Conservation (phyloP, 805 yeast species). For the Myxozyma vanderwaltii region DNA sequence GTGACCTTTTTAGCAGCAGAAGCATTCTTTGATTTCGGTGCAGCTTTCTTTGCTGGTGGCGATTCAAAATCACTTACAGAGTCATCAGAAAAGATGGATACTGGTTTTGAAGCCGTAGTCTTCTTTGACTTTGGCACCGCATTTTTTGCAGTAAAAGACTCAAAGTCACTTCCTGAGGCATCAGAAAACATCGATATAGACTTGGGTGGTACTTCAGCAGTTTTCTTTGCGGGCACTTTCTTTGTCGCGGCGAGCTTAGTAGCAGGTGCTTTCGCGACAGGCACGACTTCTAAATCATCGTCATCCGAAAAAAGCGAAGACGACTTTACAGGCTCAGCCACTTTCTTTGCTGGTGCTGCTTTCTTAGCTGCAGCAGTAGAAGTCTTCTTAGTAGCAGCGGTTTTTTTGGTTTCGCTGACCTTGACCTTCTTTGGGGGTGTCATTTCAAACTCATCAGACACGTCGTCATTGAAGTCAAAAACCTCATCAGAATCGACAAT, state of each 20-base stretch:
- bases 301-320: slow-evolving; percentile 6
- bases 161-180: not conserved
- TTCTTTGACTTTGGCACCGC: slow-evolving; percentile 28
- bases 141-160: slow-evolving; percentile 13
- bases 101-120: slow-evolving; percentile 16
- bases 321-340: slow-evolving; percentile 5
- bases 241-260: not conserved
- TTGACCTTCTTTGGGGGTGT: slow-evolving; percentile 24
- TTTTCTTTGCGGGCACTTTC: not conserved
- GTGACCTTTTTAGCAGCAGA: slow-evolving; percentile 17
- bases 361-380: not conserved
- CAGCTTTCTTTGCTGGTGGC: slow-evolving; percentile 18
- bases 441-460: slow-evolving; percentile 17
- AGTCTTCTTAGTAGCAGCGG: slow-evolving; percentile 11
- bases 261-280: not conserved
- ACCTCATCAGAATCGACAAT: slow-evolving; percentile 27
- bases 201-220: not conserved
- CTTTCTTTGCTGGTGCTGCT: slow-evolving; percentile 14
- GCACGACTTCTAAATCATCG: not conserved
- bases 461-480: slow-evolving; percentile 22
- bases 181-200: slow-evolving; percentile 1
- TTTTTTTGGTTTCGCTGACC: slow-evolving; percentile 16
- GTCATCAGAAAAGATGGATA: not conserved
- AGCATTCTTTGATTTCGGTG: slow-evolving; percentile 29
- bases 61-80: slow-evolving; percentile 6